Evolutionary conservation across 2,329 filamentous ascomycete species (phyloP).

Genomic region (Hypoxylon sp.): DNA sequence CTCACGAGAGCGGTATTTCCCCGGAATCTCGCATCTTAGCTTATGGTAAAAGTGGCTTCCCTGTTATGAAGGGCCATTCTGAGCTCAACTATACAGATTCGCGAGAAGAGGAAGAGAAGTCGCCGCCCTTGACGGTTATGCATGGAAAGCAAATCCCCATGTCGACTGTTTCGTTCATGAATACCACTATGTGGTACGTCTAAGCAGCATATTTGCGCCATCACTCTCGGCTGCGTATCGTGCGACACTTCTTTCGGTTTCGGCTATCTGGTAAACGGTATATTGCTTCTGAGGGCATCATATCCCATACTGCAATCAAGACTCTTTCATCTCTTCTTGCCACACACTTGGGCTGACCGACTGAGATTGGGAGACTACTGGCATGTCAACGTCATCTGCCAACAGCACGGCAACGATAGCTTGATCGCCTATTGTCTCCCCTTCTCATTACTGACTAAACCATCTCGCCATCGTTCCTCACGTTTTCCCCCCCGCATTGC

Average conservation of each 20-base stretch:
- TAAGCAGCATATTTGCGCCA: constrained; percentile 38
- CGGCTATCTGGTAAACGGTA: constrained; percentile 39
- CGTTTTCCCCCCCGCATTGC: not conserved
- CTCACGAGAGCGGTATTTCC: constrained; percentile 70
- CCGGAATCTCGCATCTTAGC: constrained; percentile 60
- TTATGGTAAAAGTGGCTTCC: constrained; percentile 55
- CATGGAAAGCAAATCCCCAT: constrained; percentile 31
- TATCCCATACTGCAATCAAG: not conserved
- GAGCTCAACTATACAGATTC: constrained; percentile 37
- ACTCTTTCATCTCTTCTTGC: not conserved
- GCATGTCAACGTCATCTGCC: not conserved
- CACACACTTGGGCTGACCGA: not conserved
- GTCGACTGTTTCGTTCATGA: constrained; percentile 49
- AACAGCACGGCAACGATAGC: not conserved
- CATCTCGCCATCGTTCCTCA: not conserved
- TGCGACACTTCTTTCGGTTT: constrained; percentile 35
- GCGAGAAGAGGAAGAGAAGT: constrained; percentile 15
- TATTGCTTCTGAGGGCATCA: not conserved
- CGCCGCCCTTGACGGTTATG: constrained; percentile 50
- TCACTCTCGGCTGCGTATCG: not conserved
- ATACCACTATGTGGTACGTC: constrained; percentile 60
- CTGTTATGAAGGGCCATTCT: constrained; percentile 45
- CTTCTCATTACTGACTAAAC: not conserved
- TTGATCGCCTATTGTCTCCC: not conserved
- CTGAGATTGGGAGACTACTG: not conserved